These are phyloP conservation scores for Lentinula detonsa DNA, from an alignment of 768 basidiomycete species.

Conservation along the genomic window DNA sequence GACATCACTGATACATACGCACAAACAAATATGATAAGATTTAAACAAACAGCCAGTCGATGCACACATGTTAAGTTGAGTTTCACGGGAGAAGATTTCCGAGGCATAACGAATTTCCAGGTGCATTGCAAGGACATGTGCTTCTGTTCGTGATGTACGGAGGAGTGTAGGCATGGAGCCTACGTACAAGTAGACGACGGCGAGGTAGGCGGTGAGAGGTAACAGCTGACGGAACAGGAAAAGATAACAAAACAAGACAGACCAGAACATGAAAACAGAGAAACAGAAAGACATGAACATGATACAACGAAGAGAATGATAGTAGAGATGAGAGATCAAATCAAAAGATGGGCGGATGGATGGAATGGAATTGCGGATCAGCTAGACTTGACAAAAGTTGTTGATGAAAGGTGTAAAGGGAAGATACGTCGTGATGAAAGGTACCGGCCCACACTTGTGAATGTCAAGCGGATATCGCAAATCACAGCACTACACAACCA, in stretches of 20 bases:
- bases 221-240: not conserved
- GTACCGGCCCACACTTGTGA: not conserved
- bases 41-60: no score
- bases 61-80: no score
- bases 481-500: constrained; percentile 55
- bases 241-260: not conserved
- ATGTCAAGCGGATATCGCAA: constrained; percentile 2
- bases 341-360: not conserved
- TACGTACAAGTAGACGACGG: not conserved
- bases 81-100: no score
- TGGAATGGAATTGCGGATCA: not conserved
- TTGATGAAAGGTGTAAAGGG: not conserved
- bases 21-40: not conserved
- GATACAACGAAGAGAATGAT: constrained; percentile 10
- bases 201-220: not conserved
- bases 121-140: no score
- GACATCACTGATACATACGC: not conserved
- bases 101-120: no score
- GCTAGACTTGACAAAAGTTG: not conserved
- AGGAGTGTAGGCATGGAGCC: no score
- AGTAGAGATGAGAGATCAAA: not conserved
- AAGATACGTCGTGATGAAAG: not conserved
- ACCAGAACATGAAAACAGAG: not conserved
- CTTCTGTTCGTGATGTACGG: no score
- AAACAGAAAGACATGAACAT: constrained; percentile 6